Base-by-base conservation (phyloP, 805 yeast species). In the Suhomyces sp. region DNA sequence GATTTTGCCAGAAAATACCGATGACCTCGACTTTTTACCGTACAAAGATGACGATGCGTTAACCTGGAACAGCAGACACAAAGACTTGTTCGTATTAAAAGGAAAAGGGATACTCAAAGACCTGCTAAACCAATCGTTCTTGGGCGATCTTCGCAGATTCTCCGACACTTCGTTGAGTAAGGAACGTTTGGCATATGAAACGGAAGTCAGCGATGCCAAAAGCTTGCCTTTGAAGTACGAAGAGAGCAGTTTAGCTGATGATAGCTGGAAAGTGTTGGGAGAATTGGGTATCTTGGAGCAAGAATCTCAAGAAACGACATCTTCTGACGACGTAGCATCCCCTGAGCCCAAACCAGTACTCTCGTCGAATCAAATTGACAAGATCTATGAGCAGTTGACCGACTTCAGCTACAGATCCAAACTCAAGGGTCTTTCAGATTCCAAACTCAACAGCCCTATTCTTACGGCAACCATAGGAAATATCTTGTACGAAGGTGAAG, bases 401-500 rank as follows among this genome's bases (percentile, higher is more conserved):
- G 68, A 69, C 46, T 69, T 70, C 45, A 26, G 51, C n/a, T 68
- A 67, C 57, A 54, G 65, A 38, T 33, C 57, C 5, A n/a, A 33
- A 1, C 51, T 67, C 23, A 47, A 44, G 13, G 75, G 76, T 0
- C 61, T 66, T 4, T 23, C 51, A 1, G 59, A 53, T 1, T 48
- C 53, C 8, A 48, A 56, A 1, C 49, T 63, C 29, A 67, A 65
- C 42, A 53, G 49, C 6, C 71, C 75, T 1, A 60, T 70, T 5
- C 65, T 75, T 48, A 69, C 77, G 0, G 63, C 69, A 6, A 68
- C 78, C 1, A 64, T 76, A 23, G 81, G 81, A n/a, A 66, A 68
- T 31, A 60, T 77, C 12, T 57, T 76, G 13, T 68, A 72, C 44
- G 62, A 66, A 46, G 55, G 57, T 0, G 51, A 57, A 17, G 40